Evolutionary conservation across 345 rosid species (phyloP).

Genomic region (Linum tenue): DNA sequence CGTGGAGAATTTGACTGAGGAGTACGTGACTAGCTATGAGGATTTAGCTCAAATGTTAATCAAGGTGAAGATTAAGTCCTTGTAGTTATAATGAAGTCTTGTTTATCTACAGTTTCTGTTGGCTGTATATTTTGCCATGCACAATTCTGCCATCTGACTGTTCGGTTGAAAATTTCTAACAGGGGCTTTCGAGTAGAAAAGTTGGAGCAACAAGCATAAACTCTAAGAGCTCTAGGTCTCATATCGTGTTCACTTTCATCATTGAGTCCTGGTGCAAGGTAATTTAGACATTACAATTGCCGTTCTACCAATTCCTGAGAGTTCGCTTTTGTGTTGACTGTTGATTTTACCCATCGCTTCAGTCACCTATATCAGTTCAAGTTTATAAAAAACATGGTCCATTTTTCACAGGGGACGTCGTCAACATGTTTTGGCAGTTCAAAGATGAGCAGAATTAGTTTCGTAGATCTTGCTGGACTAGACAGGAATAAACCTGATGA

Average conservation of each 20-base stretch:
- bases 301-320: neutral
- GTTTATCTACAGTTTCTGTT: neutral
- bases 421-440: constrained; percentile 82
- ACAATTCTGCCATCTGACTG: neutral
- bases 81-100: neutral
- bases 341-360: too few relatives aligned
- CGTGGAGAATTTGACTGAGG: constrained; percentile 82
- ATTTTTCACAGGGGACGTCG: constrained; percentile 50
- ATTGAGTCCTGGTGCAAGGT: constrained; percentile 86
- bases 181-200: constrained; percentile 93
- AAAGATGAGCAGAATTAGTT: constrained; percentile 76
- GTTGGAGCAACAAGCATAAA: constrained; percentile 93
- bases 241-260: constrained; percentile 57
- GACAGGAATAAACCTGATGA: constrained; percentile 60
- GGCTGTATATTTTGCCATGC: neutral
- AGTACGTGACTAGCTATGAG: constrained; percentile 74
- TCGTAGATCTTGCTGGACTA: constrained; percentile 87
- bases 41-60: constrained; percentile 74
- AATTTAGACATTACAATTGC: constrained; percentile 1
- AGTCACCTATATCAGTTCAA: neutral
- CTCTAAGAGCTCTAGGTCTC: constrained; percentile 95
- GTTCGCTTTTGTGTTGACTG: too few relatives aligned
- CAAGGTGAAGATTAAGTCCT: constrained; percentile 42
- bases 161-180: constrained; percentile 1
- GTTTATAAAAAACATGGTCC: constrained; percentile 1